Evolutionary conservation across 345 rosid species (phyloP).

Genomic region (Adansonia digitata): DNA sequence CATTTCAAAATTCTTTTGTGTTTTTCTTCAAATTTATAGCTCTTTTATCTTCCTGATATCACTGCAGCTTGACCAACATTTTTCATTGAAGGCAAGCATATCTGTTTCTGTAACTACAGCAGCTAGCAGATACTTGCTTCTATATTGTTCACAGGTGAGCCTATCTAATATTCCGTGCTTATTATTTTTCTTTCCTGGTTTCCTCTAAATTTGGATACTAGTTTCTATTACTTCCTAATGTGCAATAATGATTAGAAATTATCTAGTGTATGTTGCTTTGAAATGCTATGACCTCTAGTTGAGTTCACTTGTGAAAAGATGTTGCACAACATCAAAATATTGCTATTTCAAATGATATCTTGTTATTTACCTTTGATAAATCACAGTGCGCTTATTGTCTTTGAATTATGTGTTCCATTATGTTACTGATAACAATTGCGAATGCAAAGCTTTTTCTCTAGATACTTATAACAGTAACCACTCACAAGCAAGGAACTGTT

Average conservation of each 20-base stretch:
- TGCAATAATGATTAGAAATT: neutral
- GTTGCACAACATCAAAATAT: neutral
- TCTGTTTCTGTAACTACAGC: slow-evolving; percentile 66
- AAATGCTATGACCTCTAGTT: neutral
- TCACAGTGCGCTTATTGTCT: neutral
- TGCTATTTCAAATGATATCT: neutral
- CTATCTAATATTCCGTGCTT: neutral
- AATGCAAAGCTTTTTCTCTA: neutral
- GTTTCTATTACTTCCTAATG: neutral
- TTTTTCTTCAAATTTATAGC: neutral
- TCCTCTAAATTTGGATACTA: neutral
- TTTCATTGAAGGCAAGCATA: slow-evolving; percentile 63
- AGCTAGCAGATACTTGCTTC: slow-evolving; percentile 72
- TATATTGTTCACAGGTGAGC: slow-evolving; percentile 72
- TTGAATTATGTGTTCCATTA: slow-evolving; percentile 26
- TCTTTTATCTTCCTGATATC: slow-evolving; percentile 16
- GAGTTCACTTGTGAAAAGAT: neutral
- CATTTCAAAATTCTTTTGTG: slow-evolving; percentile 1
- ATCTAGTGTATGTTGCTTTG: neutral
- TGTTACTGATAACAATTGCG: neutral
- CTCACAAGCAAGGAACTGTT: no score
- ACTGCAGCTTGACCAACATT: slow-evolving; percentile 94
- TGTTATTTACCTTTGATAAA: neutral
- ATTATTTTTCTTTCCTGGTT: neutral
- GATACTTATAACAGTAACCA: neutral